A percentile compares a stretch with the other conserved stretches of the same genome.
phyloP scores from a whole-genome alignment of 768 basidiomycete species.

The Naganishia vishniacii region DNA sequence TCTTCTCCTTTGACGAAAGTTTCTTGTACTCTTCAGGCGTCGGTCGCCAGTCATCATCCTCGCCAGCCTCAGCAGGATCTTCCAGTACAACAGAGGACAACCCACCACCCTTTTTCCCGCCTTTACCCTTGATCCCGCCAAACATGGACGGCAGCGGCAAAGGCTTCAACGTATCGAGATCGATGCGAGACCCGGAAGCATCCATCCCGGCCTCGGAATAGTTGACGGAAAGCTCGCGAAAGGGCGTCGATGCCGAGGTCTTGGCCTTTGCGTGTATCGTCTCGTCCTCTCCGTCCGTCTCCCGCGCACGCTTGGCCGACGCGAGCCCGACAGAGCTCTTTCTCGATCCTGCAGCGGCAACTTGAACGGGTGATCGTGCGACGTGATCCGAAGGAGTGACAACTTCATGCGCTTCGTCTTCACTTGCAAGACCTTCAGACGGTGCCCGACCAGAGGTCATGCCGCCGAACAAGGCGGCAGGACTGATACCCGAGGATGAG shows the following conservation, averaged over 20 bases:
- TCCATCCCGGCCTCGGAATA: slow-evolving; percentile 1
- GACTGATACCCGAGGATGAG: slow-evolving; percentile 5
- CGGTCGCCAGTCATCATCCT: slow-evolving; percentile 48
- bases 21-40: slow-evolving; percentile 86
- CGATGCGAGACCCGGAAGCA: background rate
- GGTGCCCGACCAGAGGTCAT: too few species aligned
- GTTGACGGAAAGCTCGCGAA: slow-evolving; percentile 10
- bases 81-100: slow-evolving; percentile 44
- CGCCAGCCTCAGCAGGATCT: slow-evolving; percentile 44
- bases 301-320: background rate
- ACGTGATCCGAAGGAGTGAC: background rate
- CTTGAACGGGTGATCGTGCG: background rate
- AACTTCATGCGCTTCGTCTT: slow-evolving; percentile 18
- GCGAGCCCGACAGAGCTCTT: slow-evolving; percentile 9
- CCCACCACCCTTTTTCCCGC: slow-evolving; percentile 49
- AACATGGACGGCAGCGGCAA: slow-evolving; percentile 40
- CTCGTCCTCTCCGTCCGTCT: background rate
- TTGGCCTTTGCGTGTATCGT: slow-evolving; percentile 5
- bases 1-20: slow-evolving; percentile 90
- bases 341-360: background rate
- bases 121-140: slow-evolving; percentile 47
- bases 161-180: slow-evolving; percentile 9
- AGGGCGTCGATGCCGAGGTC: background rate
- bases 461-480: slow-evolving; percentile 12
- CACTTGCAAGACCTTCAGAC: slow-evolving; percentile 4